Conservation (phyloP, 2,329 filamentous ascomycete genomes). For the Phaeosphaeria sp. region DNA sequence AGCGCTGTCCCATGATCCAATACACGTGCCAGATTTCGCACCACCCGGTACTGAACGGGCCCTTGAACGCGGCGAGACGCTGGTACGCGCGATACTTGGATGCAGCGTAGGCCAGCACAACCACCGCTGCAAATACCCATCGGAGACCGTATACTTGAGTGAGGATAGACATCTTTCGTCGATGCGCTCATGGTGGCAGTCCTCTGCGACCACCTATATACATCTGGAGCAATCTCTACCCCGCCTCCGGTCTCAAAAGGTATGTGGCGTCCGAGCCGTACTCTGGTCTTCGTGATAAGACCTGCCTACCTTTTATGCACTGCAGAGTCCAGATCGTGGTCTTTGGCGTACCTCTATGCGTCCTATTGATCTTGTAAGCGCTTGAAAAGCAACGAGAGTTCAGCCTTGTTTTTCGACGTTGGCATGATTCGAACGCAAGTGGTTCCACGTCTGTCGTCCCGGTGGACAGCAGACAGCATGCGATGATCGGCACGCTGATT, state of each 20-base stretch:
- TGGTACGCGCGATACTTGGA: conserved; percentile 20
- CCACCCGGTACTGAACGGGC: conserved; percentile 31
- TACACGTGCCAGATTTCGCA: conserved; percentile 30
- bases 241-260: not conserved
- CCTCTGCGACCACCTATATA: not conserved
- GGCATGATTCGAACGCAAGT: not conserved
- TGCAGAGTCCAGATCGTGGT: not conserved
- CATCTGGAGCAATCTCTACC: not conserved
- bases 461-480: not conserved
- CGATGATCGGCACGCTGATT: not conserved
- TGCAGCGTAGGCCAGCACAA: conserved; percentile 9
- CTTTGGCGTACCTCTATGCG: not conserved
- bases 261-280: not conserved
- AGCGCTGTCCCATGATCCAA: conserved; percentile 18
- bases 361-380: not conserved
- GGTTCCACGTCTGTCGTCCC: not conserved
- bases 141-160: conserved; percentile 12
- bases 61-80: conserved; percentile 26
- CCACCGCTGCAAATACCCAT: conserved; percentile 12
- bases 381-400: not conserved
- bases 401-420: not conserved
- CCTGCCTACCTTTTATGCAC: not conserved
- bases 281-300: not conserved
- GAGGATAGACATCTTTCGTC: conserved; percentile 10
- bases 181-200: not conserved